Base-by-base conservation (phyloP, 148 eudicot genomes). In the Diospyros kaki region DNA sequence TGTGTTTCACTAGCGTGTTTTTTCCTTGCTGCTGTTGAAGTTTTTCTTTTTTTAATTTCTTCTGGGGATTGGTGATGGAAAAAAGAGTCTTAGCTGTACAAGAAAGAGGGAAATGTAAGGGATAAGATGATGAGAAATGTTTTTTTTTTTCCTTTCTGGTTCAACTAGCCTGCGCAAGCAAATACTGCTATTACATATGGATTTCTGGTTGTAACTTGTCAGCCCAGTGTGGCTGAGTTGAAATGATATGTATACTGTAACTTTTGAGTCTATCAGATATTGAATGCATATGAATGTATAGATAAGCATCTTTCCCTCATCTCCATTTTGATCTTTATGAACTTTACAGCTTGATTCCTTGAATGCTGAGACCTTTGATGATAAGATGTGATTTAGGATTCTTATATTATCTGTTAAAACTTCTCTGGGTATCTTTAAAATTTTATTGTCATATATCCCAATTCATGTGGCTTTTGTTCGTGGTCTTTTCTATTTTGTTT, bases 271-370 rank as follows among this genome's bases (percentile, higher is more conserved):
- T 53, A 18, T 43, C 2, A 42, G 63, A 63, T 74, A 60, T 55
- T 63, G 18, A 79, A 68, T 74, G 62, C 68, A 65, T 53, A 69
- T 74, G 63, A 51, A 73, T 79, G 18, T 54, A 15, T 62, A 62
- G 59, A 58, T 50, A 42, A 48, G 66, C 65, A 68, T 73, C 63
- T 74, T 43, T 61, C 50, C 43, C 51, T 51, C 50, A 45, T 56
- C 38, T 40, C 9, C 52, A 18, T 15, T 40, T 66, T 45, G 54
- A 51, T 72, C 38, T 62, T 72, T 66, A 11, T 13, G 40, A 45
- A 70, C 38, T 56, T 46, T 72, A 60, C 68, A 66, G 7, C 15
- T 59, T 61, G 64, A 75, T 66, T 4, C 48, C 53, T 42, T 67
- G 55, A 28, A 51, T 45, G 50, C 14, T 8, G 46, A 46, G 42